A percentile compares a stretch with the other conserved stretches of the same genome.
Conservation (phyloP, 1,139 yeast species). For the Pichia sp. region DNA sequence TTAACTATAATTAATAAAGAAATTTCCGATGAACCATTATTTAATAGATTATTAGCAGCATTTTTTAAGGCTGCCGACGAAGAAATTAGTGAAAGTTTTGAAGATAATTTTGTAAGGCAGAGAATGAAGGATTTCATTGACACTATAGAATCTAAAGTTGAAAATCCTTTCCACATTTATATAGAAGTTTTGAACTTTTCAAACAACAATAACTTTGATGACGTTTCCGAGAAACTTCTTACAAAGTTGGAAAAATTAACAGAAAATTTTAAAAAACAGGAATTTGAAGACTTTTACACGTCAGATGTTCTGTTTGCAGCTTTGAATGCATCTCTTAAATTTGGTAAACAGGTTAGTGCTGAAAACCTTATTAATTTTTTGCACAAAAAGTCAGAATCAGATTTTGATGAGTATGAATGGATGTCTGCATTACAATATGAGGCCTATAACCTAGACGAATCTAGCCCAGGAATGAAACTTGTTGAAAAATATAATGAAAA, state of each 20-base stretch:
- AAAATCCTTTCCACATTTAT: conserved; percentile 19
- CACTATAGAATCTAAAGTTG: conserved; percentile 16
- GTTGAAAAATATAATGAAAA: conserved; percentile 14
- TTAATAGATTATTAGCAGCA: conserved; percentile 14
- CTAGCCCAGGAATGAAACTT: conserved; percentile 12
- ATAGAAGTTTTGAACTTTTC: conserved; percentile 26
- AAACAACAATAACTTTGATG: conserved; percentile 22
- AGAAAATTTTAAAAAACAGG: conserved; percentile 10
- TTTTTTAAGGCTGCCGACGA: conserved; percentile 26
- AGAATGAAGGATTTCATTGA: conserved; percentile 17
- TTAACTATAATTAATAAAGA: conserved; percentile 11
- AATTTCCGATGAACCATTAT: conserved; percentile 6
- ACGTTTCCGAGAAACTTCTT: conserved; percentile 19
- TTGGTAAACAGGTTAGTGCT: conserved; percentile 13
- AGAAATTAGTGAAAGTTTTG: conserved; percentile 24
- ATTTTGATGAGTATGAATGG: conserved; percentile 23
- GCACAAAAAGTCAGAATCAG: conserved; percentile 8
- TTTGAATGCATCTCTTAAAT: conserved; percentile 22
- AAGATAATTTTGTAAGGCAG: conserved; percentile 21
- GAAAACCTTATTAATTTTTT: conserved; percentile 15
- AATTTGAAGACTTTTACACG: conserved; percentile 12
- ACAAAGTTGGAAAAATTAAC: conserved; percentile 19
- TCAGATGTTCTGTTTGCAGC: conserved; percentile 25
- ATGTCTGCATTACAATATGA: conserved; percentile 21
- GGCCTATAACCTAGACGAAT: conserved; percentile 10